phyloP scores from a whole-genome alignment of 78 protist genomes.

The Dictyostelium intermedium region DNA sequence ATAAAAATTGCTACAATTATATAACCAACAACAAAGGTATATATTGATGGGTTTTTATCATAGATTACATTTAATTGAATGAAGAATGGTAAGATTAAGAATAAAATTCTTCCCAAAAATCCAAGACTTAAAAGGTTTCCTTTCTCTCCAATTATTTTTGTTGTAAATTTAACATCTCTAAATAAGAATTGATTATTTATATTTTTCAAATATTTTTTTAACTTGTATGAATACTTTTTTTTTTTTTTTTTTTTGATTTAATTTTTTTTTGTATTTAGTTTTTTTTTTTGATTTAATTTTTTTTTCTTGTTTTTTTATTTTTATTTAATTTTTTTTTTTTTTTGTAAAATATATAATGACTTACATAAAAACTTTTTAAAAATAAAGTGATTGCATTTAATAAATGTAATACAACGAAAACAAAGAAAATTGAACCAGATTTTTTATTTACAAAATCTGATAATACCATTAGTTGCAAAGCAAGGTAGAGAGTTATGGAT shows the following conservation, averaged over 20 bases:
- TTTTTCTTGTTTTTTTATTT: not conserved
- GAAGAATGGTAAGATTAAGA: not conserved
- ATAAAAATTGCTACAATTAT: not conserved
- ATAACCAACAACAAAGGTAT: not conserved
- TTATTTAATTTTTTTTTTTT: not conserved
- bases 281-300: not conserved
- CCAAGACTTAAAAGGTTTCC: not conserved
- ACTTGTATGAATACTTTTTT: not conserved
- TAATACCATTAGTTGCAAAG: not conserved
- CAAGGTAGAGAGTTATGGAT: not conserved
- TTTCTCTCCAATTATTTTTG: not conserved
- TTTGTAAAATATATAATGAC: not conserved
- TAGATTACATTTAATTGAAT: not conserved
- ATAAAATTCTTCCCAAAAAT: not conserved
- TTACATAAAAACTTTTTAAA: not conserved
- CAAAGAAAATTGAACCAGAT: not conserved
- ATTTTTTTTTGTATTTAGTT: not conserved
- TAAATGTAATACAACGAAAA: not conserved
- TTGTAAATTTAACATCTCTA: not conserved
- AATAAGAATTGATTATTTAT: not conserved
- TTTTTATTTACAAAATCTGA: not conserved
- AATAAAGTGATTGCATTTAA: not conserved
- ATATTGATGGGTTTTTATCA: not conserved
- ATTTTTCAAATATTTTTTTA: not conserved
- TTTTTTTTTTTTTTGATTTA: not conserved